Base-by-base conservation (phyloP, 768 basidiomycete genomes). In the Tephrocybe sp. region DNA sequence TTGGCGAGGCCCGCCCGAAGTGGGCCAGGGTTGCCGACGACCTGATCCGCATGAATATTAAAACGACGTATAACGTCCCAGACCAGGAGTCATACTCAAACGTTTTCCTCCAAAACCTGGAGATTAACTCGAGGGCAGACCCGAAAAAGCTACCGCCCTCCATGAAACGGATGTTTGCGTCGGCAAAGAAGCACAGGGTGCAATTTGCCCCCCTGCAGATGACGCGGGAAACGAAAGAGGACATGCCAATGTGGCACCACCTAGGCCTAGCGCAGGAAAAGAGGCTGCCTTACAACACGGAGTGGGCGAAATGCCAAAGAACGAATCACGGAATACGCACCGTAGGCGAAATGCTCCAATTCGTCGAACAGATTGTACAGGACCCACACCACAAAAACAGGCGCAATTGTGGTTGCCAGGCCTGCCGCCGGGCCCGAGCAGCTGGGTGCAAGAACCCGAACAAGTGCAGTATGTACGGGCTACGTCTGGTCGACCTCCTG, bases 61-160 rank as follows among this genome's bases (percentile, higher is more conserved):
- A 60, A 58, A 47, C 43, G 64, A 30, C 13, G 23, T 27, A 27
- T 13, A 30, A 42, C 27, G n/a, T 42, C 11, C 27, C n/a, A n/a
- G n/a, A n/a, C n/a, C n/a, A 42, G n/a, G 30, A 42, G 15, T 18
- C 15, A n/a, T 42, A 29, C 13, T 29, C 25, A 25, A 42, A 42
- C 16, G 16, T 19, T 8, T 42, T 42, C 27, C 42, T 42, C 15
- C 24, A 42, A 42, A 29, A 4, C 2, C 3, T 42, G 1, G 16
- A 42, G 2, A 18, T 27, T 3, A 18, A 42, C 19, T 10, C 25
- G 3, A 12, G 27, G 5, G 4, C 2, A n/a, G n/a, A 11, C 3
- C 16, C 27, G 27, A 11, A 29, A 16, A 42, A 2, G 27, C 16
- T 2, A 15, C 30, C 9, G 13, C 13, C 25, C 6, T 42, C 42